Conservation (phyloP, 2,329 filamentous ascomycete species). For the Pseudovirgaria hyperparasitica region DNA sequence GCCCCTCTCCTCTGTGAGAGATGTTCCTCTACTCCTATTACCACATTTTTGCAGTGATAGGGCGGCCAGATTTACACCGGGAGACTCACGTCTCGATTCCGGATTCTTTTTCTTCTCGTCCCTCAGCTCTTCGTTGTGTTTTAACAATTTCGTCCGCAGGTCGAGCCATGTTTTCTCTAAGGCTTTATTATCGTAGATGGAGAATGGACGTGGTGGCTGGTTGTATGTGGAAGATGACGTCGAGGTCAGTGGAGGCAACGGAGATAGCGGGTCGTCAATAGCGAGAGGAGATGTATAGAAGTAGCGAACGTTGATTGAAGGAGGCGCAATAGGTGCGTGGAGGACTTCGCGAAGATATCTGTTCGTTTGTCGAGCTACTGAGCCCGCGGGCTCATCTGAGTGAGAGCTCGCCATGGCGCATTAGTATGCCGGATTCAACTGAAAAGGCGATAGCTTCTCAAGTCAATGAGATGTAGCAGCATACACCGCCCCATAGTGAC, state of each 20-base stretch:
- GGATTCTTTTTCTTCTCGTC: conserved; percentile 8
- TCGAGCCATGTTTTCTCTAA: conserved; percentile 67
- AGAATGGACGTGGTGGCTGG: conserved; percentile 63
- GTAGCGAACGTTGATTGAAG: conserved; percentile 37
- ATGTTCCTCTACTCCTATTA: too few species aligned
- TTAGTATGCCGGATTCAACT: not conserved
- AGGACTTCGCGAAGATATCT: conserved; percentile 33
- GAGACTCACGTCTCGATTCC: too few species aligned
- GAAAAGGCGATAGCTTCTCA: too few species aligned
- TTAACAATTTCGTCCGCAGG: conserved; percentile 38
- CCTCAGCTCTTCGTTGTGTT: conserved; percentile 26
- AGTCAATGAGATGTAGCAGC: too few species aligned
- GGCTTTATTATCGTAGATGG: conserved; percentile 62
- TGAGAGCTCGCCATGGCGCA: too few species aligned
- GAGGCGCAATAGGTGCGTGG: conserved; percentile 22
- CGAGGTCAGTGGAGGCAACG: conserved; percentile 42
- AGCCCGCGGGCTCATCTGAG: too few species aligned
- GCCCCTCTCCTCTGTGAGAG: too few species aligned
- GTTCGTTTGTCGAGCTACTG: conserved; percentile 20
- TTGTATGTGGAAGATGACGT: conserved; percentile 34
- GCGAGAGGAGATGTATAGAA: conserved; percentile 75
- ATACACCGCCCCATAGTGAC: too few species aligned
- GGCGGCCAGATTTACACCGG: too few species aligned
- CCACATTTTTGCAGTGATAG: too few species aligned
- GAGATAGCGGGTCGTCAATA: conserved; percentile 79